phyloP scores from a whole-genome alignment of 179 eudicot genomes.

The Corrigiola litoralis region DNA sequence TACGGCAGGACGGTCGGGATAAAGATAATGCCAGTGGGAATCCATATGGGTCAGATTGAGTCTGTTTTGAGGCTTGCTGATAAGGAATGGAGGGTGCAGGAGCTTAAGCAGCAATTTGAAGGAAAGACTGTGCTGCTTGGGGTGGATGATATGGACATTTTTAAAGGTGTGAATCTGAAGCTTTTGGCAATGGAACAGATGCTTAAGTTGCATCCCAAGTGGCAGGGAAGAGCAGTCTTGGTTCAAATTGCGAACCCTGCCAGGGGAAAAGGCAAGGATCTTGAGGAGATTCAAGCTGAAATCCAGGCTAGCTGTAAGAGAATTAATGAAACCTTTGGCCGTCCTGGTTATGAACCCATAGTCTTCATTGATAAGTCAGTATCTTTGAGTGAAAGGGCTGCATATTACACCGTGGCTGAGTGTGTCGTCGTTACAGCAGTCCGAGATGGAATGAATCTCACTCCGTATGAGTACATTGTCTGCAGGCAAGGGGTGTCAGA shows the following conservation, averaged over 20 bases:
- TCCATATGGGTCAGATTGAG: conserved; percentile 47
- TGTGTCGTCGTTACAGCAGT: conserved; percentile 84
- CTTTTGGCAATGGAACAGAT: conserved; percentile 41
- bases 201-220: conserved; percentile 36
- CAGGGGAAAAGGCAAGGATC: conserved; percentile 77
- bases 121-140: conserved; percentile 45
- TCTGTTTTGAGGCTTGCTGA: conserved; percentile 39
- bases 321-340: conserved; percentile 52
- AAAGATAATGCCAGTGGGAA: conserved; percentile 47
- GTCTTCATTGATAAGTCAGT: conserved; percentile 48
- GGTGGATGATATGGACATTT: conserved; percentile 43
- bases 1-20: conserved; percentile 40
- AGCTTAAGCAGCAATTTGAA: conserved; percentile 33
- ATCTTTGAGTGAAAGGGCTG: conserved; percentile 54
- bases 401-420: conserved; percentile 67
- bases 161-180: conserved; percentile 42
- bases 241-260: conserved; percentile 88
- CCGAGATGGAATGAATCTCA: conserved; percentile 90
- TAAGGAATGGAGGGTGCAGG: conserved; percentile 36
- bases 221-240: conserved; percentile 44
- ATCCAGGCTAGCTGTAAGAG: conserved; percentile 52
- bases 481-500: conserved; percentile 71
- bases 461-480: conserved; percentile 77
- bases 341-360: conserved; percentile 56
- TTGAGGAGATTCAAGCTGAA: conserved; percentile 70